A percentile compares a stretch with the other conserved stretches of the same genome.
Evolutionary conservation across 345 rosid species (phyloP).

Genomic region (Eucalyptus coolabah): DNA sequence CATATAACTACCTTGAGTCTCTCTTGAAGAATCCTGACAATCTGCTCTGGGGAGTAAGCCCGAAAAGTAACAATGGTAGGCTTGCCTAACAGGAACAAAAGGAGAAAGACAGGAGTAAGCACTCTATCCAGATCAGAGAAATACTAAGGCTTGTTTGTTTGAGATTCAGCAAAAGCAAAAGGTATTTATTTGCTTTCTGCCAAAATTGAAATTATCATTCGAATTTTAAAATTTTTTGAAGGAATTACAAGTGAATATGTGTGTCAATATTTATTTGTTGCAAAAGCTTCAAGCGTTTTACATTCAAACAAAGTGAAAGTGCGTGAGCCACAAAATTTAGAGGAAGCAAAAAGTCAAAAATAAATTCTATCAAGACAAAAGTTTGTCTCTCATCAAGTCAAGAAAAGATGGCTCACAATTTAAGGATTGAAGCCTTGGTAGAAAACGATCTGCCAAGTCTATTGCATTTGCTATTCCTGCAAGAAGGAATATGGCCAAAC

Average conservation of each 20-base stretch:
- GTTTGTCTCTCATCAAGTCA: background rate
- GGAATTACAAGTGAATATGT: background rate
- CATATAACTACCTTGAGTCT: constrained; percentile 54
- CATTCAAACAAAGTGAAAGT: background rate
- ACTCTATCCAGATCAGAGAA: background rate
- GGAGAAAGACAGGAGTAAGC: background rate
- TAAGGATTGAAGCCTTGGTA: constrained; percentile 65
- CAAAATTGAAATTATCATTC: background rate
- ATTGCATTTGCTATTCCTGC: constrained; percentile 90
- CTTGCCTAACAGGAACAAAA: constrained; percentile 35
- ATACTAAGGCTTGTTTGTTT: background rate
- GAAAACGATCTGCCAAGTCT: constrained; percentile 88
- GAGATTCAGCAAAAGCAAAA: background rate
- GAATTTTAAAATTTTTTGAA: background rate
- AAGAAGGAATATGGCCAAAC: background rate
- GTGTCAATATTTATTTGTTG: background rate
- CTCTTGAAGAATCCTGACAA: constrained; percentile 59
- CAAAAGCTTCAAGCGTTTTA: background rate
- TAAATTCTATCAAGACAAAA: background rate
- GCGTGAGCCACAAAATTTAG: background rate
- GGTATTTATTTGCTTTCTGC: background rate
- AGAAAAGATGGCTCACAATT: constrained; percentile 43
- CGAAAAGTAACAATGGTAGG: constrained; percentile 71
- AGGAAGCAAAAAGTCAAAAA: background rate
- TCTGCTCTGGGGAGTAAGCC: constrained; percentile 78